Percentiles rank a stretch among this genome's conserved stretches.
Conservation (phyloP, 495 filamentous ascomycete species). For the Hypoxylon crocopeplum region DNA sequence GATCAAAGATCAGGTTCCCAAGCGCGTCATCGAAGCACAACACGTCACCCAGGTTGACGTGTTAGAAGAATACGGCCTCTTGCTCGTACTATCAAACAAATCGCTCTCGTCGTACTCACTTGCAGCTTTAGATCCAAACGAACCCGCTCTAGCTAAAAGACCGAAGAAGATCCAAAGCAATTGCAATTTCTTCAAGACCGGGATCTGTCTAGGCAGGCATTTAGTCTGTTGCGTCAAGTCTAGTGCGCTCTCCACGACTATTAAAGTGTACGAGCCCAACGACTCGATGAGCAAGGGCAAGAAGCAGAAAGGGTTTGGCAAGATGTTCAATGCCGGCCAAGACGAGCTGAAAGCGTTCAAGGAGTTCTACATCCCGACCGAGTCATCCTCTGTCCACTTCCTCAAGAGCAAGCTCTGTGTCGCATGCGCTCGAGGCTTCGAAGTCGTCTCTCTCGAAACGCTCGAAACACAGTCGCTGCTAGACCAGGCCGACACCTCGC, state of each 20-base stretch:
- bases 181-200: conserved; percentile 97
- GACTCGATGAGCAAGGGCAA: conserved; percentile 86
- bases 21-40: conserved; percentile 81
- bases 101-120: conserved; percentile 86
- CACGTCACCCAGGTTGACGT: conserved; percentile 96
- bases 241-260: conserved; percentile 85
- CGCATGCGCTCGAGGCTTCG: conserved; percentile 92
- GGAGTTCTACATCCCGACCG: conserved; percentile 98
- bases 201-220: conserved; percentile 92
- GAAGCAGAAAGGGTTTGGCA: conserved; percentile 89
- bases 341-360: conserved; percentile 96
- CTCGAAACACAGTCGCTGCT: conserved; percentile 96
- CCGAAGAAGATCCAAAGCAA: conserved; percentile 98
- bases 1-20: conserved; percentile 78
- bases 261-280: conserved; percentile 97
- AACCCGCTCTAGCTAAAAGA: conserved; percentile 78
- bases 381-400: conserved; percentile 96
- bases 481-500: conserved; percentile 96
- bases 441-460: conserved; percentile 95
- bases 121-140: conserved; percentile 79
- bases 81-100: conserved; percentile 93
- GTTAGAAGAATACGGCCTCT: conserved; percentile 88
- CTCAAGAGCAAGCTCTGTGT: conserved; percentile 96
- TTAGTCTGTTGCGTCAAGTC: conserved; percentile 95
- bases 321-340: conserved; percentile 92